Base-by-base conservation (phyloP, 2,329 filamentous ascomycete genomes). In the Phoma herbarum region DNA sequence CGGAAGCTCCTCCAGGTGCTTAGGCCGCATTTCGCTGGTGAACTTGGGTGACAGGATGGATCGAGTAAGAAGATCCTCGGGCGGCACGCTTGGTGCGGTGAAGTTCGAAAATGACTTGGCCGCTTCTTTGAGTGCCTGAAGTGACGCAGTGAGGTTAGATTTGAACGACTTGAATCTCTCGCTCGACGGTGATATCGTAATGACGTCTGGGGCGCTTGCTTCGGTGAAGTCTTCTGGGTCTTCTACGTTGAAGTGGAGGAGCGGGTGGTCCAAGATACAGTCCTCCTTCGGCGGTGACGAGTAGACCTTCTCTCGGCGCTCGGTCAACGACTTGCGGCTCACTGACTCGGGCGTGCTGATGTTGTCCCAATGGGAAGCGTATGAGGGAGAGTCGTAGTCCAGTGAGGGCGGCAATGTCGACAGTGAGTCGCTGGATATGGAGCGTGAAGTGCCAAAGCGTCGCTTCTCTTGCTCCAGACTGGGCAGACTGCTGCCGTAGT, bases 141-240 rank as follows among this genome's bases (percentile, higher is more conserved):
- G 73, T 0, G 86, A 88, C 2, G 85, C 84, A 0, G 86, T 88
- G 42, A 89, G 77, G 60, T 88, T 88, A 0, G 86, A 89, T 61
- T 85, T 87, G 76, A 88, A 85, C 1, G 81, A 83, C 52, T 81
- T 81, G 43, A 81, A 79, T 26, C 75, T 67, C 22, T 73, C 62
- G 16, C 72, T 68, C 6, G 73, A 68, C 7, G 66, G 52, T 1
- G 70, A 54, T 1, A 64, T 57, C 10, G 66, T 62, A 4, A 68
- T 62, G 10, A 68, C 62, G 22, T 70, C 70, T 41, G 62, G 67
- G 18, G 72, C 54, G 28, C 77, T 67, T 63, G 67, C 70, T 60
- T 65, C 74, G 59, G 65, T 74, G 59, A 62, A 68, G 35, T 70
- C 67, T 57, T 73, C 72, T 37, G 76, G 71, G 31, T 76, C 72